Evolutionary conservation across 495 filamentous ascomycete species (phyloP).

Genomic region (Penicillium ucsense): DNA sequence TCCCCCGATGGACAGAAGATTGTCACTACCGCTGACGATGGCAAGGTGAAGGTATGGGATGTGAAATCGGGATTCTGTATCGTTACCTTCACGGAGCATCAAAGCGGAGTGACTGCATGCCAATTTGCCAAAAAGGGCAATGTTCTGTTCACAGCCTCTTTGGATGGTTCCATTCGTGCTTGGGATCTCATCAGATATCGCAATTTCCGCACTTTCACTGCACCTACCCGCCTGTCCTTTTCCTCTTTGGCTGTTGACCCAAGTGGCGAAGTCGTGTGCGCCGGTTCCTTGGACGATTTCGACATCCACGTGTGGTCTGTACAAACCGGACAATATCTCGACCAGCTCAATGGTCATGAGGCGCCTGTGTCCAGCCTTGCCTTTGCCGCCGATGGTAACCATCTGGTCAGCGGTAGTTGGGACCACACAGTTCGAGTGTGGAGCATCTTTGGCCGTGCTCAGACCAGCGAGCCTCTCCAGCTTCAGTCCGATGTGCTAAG

Average conservation of each 20-base stretch:
- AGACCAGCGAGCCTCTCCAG: constrained; percentile 88
- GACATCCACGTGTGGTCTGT: constrained; percentile 98
- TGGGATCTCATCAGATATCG: constrained; percentile 96
- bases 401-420: constrained; percentile 86
- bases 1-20: constrained; percentile 89
- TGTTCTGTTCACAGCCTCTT: constrained; percentile 85
- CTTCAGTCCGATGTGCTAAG: constrained; percentile 82
- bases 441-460: constrained; percentile 87
- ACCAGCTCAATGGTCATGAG: constrained; percentile 85
- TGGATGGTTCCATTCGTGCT: constrained; percentile 87
- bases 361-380: constrained; percentile 80
- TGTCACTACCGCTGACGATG: constrained; percentile 88
- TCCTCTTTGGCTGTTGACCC: constrained; percentile 93
- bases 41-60: constrained; percentile 98
- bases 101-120: constrained; percentile 88
- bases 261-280: constrained; percentile 89
- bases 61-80: constrained; percentile 93
- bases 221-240: constrained; percentile 83
- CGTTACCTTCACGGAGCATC: constrained; percentile 96
- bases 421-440: constrained; percentile 90
- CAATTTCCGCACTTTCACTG: constrained; percentile 95
- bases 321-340: constrained; percentile 90
- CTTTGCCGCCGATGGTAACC: constrained; percentile 77
- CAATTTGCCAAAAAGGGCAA: constrained; percentile 90
- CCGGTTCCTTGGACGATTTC: constrained; percentile 89